These are phyloP conservation scores for Kurtzmaniella cleridarum DNA, from an alignment of 805 yeast genomes.

Conservation along the genomic window DNA sequence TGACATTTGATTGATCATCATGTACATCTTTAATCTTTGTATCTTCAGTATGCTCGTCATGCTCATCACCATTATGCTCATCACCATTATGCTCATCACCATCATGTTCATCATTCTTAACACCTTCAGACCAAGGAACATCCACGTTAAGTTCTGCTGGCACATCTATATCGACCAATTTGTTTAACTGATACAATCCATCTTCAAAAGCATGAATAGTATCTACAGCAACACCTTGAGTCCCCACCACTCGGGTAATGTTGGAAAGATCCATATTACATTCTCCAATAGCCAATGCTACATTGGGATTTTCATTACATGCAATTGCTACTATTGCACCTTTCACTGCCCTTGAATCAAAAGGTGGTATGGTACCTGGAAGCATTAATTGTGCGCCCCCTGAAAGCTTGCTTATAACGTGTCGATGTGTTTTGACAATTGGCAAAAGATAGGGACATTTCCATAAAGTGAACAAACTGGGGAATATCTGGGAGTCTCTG, in stretches of 20 bases:
- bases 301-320: constrained; percentile 51
- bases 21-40: background rate
- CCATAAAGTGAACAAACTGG: constrained; percentile 75
- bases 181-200: constrained; percentile 48
- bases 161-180: constrained; percentile 31
- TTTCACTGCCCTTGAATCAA: constrained; percentile 40
- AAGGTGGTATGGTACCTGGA: constrained; percentile 62
- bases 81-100: constrained; percentile 11
- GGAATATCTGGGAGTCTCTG: constrained; percentile 51
- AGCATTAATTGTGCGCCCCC: constrained; percentile 82
- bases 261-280: constrained; percentile 45
- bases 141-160: constrained; percentile 24
- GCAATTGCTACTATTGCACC: constrained; percentile 73
- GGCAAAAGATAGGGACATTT: constrained; percentile 62
- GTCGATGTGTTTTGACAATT: constrained; percentile 61
- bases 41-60: constrained; percentile 2
- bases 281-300: constrained; percentile 68
- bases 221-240: constrained; percentile 74
- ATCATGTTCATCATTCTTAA: constrained; percentile 10
- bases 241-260: constrained; percentile 47
- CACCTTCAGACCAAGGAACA: constrained; percentile 35
- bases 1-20: constrained; percentile 2
- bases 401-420: constrained; percentile 62
- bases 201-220: constrained; percentile 68
- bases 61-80: constrained; percentile 10